These are phyloP conservation scores for Penicillium vulpinum DNA, from an alignment of 2,329 filamentous ascomycete genomes.

Conservation along the genomic window DNA sequence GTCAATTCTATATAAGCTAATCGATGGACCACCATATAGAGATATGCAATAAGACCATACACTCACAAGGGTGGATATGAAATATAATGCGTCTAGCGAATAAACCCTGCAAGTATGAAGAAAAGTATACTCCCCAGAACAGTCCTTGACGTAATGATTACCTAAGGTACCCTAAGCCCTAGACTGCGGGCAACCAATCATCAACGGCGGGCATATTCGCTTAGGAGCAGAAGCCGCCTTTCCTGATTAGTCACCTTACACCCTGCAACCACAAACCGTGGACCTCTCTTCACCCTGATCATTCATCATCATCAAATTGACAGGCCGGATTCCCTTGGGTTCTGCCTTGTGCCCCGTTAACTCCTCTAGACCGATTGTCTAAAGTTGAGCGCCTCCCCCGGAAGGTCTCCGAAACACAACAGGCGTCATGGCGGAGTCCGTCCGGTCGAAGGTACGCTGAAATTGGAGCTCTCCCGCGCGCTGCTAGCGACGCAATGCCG, in stretches of 20 bases:
- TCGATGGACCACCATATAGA: not conserved
- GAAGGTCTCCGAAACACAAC: slow-evolving; percentile 50
- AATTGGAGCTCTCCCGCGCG: slow-evolving; percentile 14
- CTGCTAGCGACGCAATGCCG: slow-evolving; percentile 1
- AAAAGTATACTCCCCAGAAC: slow-evolving; percentile 29
- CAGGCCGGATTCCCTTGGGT: slow-evolving; percentile 32
- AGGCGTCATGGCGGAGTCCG: slow-evolving; percentile 52
- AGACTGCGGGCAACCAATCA: slow-evolving; percentile 30
- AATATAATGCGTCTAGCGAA: too few species aligned
- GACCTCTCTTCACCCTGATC: slow-evolving; percentile 30
- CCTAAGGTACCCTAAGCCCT: slow-evolving; percentile 43
- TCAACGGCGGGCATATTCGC: slow-evolving; percentile 30
- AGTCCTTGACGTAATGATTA: slow-evolving; percentile 33
- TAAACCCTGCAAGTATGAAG: not conserved
- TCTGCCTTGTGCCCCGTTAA: slow-evolving; percentile 36
- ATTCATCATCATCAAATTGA: slow-evolving; percentile 29
- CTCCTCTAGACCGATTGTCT: slow-evolving; percentile 42
- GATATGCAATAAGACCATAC: not conserved
- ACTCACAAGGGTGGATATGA: not conserved
- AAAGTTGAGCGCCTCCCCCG: slow-evolving; percentile 50
- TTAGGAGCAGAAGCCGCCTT: slow-evolving; percentile 39
- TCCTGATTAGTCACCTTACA: slow-evolving; percentile 34
- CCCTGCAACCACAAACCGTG: slow-evolving; percentile 37
- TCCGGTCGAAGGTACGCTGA: slow-evolving; percentile 53
- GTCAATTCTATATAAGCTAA: not conserved